Evolutionary conservation across 805 yeast genomes (phyloP), one percentile per base, ranked within the genome.

Genomic region (Vanderwaltozyma yarrowii): DNA sequence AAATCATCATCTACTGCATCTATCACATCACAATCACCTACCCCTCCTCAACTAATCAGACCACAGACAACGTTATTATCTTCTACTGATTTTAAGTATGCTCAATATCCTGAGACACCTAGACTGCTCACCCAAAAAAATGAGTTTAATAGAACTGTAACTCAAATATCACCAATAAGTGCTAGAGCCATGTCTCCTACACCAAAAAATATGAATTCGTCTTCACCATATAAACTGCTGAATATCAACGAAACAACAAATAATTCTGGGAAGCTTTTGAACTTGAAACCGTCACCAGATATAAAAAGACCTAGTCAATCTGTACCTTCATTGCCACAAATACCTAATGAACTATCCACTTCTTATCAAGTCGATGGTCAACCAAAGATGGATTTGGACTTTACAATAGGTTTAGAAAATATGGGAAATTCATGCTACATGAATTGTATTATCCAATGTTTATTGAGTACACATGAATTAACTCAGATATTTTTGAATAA

Each of bases 361-460:
- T 15, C 37, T 3, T 33, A 38, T 24, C n/a, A 20, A 17, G 23
- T 29, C 15, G 16, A 17, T 10, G 29, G 32, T 28, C 30, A 33
- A 16, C 36, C 38, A 8, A 36, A 26, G 3, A 4, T 21, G 33
- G 51, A 51, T 29, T 36, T 59, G 14, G 63, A 67, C 44, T 71
- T 77, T 39, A 64, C 75, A 15, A 74, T 86, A 0, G 97, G 97
- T 0, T 65, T 88, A 7, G 66, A 69, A n/a, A 88, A 88, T 55
- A 64, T 88, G 45, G 96, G 96, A 2, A 89, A 89, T 51, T 81
- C 95, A 0, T 88, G 97, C 57, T 88, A 88, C 60, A 80, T 88
- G 88, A 88, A 88, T 60, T 82, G 95, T 47, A 71, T 82, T 8
- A 61, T 88, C 14, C 97, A 88, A 60, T 86, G 96, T 57, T 57